Evolutionary conservation across 2,329 filamentous ascomycete genomes (phyloP).

Genomic region (Diaporthe ampelina): DNA sequence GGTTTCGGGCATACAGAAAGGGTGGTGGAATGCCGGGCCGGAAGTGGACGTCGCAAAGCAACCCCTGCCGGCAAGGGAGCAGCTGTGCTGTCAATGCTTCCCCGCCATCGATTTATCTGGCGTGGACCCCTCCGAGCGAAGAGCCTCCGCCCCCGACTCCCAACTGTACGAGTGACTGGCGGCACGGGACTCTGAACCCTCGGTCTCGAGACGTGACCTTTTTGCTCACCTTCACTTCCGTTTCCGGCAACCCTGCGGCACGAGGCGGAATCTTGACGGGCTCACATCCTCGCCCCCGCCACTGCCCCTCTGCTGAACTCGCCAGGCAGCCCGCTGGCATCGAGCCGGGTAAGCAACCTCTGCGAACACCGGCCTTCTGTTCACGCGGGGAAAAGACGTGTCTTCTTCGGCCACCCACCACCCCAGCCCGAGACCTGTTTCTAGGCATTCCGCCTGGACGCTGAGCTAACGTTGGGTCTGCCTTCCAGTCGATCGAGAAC

Average conservation of each 20-base stretch:
- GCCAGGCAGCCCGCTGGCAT: background rate
- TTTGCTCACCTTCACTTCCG: background rate
- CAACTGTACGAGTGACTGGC: conserved; percentile 16
- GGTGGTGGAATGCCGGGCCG: background rate
- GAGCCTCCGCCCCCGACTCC: background rate
- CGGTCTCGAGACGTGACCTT: conserved; percentile 23
- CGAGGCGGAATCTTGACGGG: background rate
- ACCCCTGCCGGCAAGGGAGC: conserved; percentile 11
- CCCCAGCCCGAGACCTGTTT: background rate
- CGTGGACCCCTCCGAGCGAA: conserved; percentile 23
- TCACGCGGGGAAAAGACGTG: conserved; percentile 21
- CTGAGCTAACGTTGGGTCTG: background rate
- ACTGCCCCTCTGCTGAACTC: background rate
- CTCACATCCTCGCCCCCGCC: background rate
- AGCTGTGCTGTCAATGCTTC: conserved; percentile 26
- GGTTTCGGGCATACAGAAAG: background rate
- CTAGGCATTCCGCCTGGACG: background rate
- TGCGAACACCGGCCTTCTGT: background rate
- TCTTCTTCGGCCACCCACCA: background rate
- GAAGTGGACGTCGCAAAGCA: background rate
- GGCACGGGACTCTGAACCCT: conserved; percentile 20
- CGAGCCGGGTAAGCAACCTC: conserved; percentile 27
- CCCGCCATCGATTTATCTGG: conserved; percentile 26
- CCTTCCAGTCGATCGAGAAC: background rate
- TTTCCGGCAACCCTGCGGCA: background rate